Base-by-base conservation (phyloP, 2,329 filamentous ascomycete genomes). In the Fusarium tanahbumbuense region DNA sequence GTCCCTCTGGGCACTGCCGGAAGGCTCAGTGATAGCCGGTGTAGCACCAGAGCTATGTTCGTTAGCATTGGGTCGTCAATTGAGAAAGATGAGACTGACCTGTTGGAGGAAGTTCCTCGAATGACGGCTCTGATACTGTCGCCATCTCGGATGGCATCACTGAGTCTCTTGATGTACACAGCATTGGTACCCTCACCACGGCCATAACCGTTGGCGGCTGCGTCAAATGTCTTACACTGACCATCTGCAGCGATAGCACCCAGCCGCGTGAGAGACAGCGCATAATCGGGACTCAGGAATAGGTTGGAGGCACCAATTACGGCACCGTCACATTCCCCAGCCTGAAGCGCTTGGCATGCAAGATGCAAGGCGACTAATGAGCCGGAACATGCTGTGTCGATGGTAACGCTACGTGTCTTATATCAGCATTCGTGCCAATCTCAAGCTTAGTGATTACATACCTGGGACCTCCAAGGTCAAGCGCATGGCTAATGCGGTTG, bases 131-230 rank as follows among this genome's bases (percentile, higher is more conserved):
- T 79, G 42, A 87, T 84, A 0, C 80, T 82, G 64, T 90, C 85
- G 5, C 84, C 84, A 62, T 86, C 84, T 12, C 77, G 74, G 5
- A 89, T 68, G 1, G 88, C 88, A 64, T 86, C 82, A 3, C 80
- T 76, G 0, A 89, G 78, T 1, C 81, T 81, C 76, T 90, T 90
- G 4, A 91, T 67, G 5, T 89, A 74, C 3, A 90, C 73, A 15
- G 84, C 80, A 1, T 81, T 86, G 20, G 85, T 78, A 0, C 87
- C 88, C 70, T 91, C 88, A 2, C 86, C 88, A 16, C 88, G 83
- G 1, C 83, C 86, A 73, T 89, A 91, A 16, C 74, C 75, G 67
- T 81, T 76, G 11, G 86, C 88, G 6, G 79, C 79, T 9, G 78
- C 74, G 68, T 88, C 87, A 73, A 85, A 88, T 18, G 83, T 83